A percentile compares a stretch with the other conserved stretches of the same genome.
These are phyloP conservation scores for Chytridium lagenaria DNA, from an alignment of 371 early-diverging fungal genomes.

Conservation along the genomic window DNA sequence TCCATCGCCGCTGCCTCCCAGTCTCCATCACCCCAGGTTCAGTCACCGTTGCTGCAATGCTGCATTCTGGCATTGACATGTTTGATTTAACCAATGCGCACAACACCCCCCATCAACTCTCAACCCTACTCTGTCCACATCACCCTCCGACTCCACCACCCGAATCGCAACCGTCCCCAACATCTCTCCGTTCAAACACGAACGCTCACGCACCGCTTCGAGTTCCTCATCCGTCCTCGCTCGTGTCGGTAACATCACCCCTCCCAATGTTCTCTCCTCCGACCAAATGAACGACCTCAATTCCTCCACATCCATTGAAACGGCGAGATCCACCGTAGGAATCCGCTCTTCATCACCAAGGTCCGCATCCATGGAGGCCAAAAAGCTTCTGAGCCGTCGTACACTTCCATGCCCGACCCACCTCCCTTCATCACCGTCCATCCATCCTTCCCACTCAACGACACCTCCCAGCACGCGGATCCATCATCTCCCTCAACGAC, in stretches of 20 bases:
- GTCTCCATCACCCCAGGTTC: no score
- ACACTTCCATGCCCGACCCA: no score
- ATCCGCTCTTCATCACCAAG: background rate
- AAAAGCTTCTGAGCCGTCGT: slow-evolving; percentile 17
- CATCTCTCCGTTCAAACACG: background rate
- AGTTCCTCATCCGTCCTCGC: background rate
- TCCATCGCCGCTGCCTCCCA: background rate
- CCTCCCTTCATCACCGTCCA: background rate
- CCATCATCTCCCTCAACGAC: no score
- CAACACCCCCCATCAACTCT: no score
- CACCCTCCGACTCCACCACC: background rate
- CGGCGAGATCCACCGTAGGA: background rate
- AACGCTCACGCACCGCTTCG: background rate
- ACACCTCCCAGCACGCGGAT: background rate
- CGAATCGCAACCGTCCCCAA: background rate
- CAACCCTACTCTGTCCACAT: no score
- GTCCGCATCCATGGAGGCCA: slow-evolving; percentile 20
- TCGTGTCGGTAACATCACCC: background rate
- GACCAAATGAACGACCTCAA: background rate
- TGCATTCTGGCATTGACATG: background rate
- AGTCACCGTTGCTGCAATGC: background rate
- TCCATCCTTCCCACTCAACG: background rate
- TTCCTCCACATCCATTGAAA: no score
- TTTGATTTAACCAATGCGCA: background rate
- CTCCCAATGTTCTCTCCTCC: background rate